These are phyloP conservation scores for Leishmania martiniquensis DNA, from an alignment of 208 protist species.

Conservation along the genomic window DNA sequence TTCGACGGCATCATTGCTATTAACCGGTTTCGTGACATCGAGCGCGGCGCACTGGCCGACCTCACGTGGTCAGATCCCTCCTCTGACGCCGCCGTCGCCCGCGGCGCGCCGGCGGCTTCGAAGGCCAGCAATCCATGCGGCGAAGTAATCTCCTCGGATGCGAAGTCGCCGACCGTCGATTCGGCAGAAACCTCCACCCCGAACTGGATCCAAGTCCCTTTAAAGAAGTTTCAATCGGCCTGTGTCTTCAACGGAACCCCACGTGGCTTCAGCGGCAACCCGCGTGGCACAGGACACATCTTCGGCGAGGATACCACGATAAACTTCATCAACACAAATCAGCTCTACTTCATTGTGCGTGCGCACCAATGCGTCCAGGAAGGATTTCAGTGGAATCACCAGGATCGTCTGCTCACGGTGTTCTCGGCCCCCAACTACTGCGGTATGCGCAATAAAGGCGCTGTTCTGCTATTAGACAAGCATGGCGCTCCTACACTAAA, in stretches of 20 bases:
- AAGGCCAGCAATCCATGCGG: no score
- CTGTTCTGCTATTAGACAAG: slow-evolving; percentile 88
- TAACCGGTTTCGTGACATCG: slow-evolving; percentile 91
- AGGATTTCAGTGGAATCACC: slow-evolving; percentile 99
- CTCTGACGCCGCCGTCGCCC: slow-evolving; percentile 2
- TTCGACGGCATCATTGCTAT: slow-evolving; percentile 97
- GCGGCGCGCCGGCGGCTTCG: not conserved
- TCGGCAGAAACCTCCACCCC: no score
- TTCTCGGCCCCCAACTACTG: slow-evolving; percentile 99
- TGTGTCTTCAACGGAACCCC: slow-evolving; percentile 45
- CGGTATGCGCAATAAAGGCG: slow-evolving; percentile 99
- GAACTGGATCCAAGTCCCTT: slow-evolving; percentile 27
- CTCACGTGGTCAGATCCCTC: slow-evolving; percentile 99
- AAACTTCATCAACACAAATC: slow-evolving; percentile 96
- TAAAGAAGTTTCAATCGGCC: slow-evolving; percentile 31
- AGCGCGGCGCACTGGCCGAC: slow-evolving; percentile 98
- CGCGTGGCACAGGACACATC: slow-evolving; percentile 98
- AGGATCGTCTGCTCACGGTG: slow-evolving; percentile 98
- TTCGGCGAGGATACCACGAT: slow-evolving; percentile 98
- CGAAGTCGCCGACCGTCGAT: no score
- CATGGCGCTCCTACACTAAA: slow-evolving; percentile 47
- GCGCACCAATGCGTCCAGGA: slow-evolving; percentile 98
- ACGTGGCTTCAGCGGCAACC: slow-evolving; percentile 96
- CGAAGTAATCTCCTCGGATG: no score
- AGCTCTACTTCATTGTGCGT: slow-evolving; percentile 97